Evolutionary conservation across 352 stramenopile genomes (phyloP).

Genomic region (Peronosclerospora sorghi): DNA sequence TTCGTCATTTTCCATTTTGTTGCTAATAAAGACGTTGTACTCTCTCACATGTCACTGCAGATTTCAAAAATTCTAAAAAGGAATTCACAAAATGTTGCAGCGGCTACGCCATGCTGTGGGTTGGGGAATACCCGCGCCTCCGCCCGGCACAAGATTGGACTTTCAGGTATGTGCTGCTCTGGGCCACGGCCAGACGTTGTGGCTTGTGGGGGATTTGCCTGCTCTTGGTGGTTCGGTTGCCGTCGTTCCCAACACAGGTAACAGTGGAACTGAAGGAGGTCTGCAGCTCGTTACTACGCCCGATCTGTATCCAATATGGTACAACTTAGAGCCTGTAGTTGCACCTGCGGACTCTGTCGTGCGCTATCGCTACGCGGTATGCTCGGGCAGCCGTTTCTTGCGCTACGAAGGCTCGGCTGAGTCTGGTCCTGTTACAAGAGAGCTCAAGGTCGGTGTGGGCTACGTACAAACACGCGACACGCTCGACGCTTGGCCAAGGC

Average conservation of each 20-base stretch:
- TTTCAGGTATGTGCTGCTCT: slow-evolving; percentile 73
- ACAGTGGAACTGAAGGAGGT: slow-evolving; percentile 26
- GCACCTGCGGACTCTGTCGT: slow-evolving; percentile 50
- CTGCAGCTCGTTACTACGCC: slow-evolving; percentile 80
- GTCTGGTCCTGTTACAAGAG: slow-evolving; percentile 23
- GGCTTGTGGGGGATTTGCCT: slow-evolving; percentile 68
- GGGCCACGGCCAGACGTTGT: slow-evolving; percentile 70
- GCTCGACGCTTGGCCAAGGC: slow-evolving; percentile 33
- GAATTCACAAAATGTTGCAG: slow-evolving; percentile 67
- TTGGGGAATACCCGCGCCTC: slow-evolving; percentile 48
- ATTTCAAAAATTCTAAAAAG: too few relatives aligned
- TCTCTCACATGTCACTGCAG: too few relatives aligned
- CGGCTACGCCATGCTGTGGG: slow-evolving; percentile 69
- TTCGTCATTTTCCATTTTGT: too few relatives aligned
- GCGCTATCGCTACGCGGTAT: slow-evolving; percentile 81
- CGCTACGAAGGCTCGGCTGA: slow-evolving; percentile 55
- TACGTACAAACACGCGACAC: slow-evolving; percentile 72
- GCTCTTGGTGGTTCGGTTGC: slow-evolving; percentile 53
- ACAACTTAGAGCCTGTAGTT: slow-evolving; percentile 76
- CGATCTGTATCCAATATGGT: slow-evolving; percentile 84
- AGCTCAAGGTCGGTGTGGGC: slow-evolving; percentile 43
- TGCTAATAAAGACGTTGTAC: not conserved
- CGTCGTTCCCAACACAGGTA: slow-evolving; percentile 34
- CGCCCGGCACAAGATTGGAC: slow-evolving; percentile 57
- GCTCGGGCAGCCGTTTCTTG: slow-evolving; percentile 62